Conservation (phyloP, 345 rosid genomes). For the Brassica incana region DNA sequence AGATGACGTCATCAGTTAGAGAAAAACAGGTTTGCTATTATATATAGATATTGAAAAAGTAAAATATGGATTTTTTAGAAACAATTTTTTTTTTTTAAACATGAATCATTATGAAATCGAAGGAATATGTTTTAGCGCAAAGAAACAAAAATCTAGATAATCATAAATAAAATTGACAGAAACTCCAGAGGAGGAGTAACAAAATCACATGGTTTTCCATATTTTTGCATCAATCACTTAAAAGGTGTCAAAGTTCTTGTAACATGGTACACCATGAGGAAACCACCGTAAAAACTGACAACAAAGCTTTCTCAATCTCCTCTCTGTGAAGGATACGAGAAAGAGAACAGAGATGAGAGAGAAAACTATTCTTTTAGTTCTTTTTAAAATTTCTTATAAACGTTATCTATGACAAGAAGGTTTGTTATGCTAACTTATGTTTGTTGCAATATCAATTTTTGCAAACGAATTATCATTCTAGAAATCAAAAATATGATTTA, state of each 20-base stretch:
- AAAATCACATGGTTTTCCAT: constrained; percentile 36
- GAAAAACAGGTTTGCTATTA: too few relatives aligned
- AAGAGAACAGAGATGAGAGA: too few relatives aligned
- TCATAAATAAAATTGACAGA: constrained; percentile 11
- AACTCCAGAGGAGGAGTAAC: constrained; percentile 26
- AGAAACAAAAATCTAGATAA: background rate
- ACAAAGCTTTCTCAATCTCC: too few relatives aligned
- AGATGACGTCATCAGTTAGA: too few relatives aligned
- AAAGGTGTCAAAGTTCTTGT: constrained; percentile 15
- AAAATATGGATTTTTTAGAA: too few relatives aligned
- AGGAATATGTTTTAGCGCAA: background rate
- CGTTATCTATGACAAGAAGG: constrained; percentile 17
- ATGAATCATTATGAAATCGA: too few relatives aligned
- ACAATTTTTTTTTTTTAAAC: too few relatives aligned
- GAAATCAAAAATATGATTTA: background rate
- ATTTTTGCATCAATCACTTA: constrained; percentile 33
- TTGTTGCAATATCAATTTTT: constrained; percentile 13
- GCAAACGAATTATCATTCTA: constrained; percentile 18
- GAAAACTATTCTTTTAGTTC: too few relatives aligned
- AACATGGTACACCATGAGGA: constrained; percentile 24
- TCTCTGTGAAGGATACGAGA: too few relatives aligned
- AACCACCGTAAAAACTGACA: too few relatives aligned
- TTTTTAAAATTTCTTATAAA: background rate
- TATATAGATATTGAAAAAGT: too few relatives aligned
- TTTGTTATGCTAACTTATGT: constrained; percentile 13